A percentile compares a stretch with the other conserved stretches of the same genome.
Evolutionary conservation across 148 eudicot species (phyloP).

Genomic region (Amaranthus hypochondriacus): DNA sequence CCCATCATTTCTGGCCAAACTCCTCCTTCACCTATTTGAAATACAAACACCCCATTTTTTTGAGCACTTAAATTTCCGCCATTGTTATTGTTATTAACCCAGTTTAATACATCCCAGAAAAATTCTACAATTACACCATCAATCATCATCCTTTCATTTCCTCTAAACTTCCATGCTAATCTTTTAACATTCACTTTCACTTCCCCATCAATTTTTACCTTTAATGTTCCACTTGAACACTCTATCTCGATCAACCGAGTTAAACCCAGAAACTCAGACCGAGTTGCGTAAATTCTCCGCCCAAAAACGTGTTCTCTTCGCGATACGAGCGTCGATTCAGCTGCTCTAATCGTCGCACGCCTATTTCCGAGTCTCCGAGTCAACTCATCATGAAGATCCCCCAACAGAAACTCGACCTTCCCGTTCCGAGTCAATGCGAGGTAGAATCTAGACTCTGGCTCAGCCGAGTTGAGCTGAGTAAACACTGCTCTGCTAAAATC

Average conservation of each 20-base stretch:
- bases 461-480: constrained; percentile 41
- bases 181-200: constrained; percentile 39
- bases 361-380: constrained; percentile 25
- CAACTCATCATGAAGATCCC: constrained; percentile 39
- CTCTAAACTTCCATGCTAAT: constrained; percentile 61
- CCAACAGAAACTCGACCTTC: constrained; percentile 41
- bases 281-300: constrained; percentile 33
- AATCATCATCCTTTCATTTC: constrained; percentile 46
- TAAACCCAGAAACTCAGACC: constrained; percentile 36
- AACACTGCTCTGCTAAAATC: constrained; percentile 47
- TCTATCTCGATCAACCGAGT: constrained; percentile 49
- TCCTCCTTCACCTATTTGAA: constrained; percentile 53
- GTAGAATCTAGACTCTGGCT: constrained; percentile 49
- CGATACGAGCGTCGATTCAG: constrained; percentile 28
- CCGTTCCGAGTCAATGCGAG: constrained; percentile 33
- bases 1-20: constrained; percentile 65
- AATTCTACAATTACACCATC: constrained; percentile 46
- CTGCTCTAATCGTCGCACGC: background rate
- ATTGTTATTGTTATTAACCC: constrained; percentile 28
- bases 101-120: constrained; percentile 62
- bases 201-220: constrained; percentile 45
- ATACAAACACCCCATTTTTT: constrained; percentile 48
- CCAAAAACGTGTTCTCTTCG: constrained; percentile 59
- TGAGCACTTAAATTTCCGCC: constrained; percentile 11
- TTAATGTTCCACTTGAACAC: constrained; percentile 47